These are phyloP conservation scores for Inga leiocalycina DNA, from an alignment of 306 rosid species.

Conservation along the genomic window DNA sequence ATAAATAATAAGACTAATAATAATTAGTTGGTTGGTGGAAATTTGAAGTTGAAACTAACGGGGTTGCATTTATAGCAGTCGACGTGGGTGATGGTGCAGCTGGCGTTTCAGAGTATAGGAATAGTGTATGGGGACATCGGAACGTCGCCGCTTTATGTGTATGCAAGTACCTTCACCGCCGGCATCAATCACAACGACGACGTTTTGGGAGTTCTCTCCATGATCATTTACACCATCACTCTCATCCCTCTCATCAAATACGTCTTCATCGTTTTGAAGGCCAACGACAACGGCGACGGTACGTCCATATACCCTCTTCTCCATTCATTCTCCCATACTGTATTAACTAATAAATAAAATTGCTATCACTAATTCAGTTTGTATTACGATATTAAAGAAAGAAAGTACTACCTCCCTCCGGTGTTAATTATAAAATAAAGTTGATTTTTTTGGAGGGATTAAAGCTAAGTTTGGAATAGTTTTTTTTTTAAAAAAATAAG, in stretches of 20 bases:
- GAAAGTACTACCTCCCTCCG: no score
- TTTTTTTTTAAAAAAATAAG: no score
- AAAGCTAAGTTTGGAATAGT: no score
- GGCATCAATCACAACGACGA: slow-evolving; percentile 65
- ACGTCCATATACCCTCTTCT: neutral
- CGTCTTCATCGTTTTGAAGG: slow-evolving; percentile 54
- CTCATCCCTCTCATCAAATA: slow-evolving; percentile 64
- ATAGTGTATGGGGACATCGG: slow-evolving; percentile 78
- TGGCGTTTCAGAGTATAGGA: slow-evolving; percentile 81
- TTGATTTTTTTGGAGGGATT: no score
- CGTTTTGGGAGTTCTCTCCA: slow-evolving; percentile 65
- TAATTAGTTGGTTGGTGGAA: neutral
- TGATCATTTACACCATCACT: slow-evolving; percentile 64
- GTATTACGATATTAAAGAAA: neutral
- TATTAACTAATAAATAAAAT: neutral
- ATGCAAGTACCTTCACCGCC: slow-evolving; percentile 42
- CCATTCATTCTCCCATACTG: neutral
- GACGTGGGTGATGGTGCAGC: slow-evolving; percentile 50
- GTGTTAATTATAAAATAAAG: no score
- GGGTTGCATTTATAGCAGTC: neutral
- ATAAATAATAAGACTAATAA: neutral
- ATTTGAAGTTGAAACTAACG: neutral
- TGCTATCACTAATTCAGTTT: neutral
- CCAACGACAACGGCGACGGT: slow-evolving; percentile 78
- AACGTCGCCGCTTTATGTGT: slow-evolving; percentile 72